Base-by-base conservation (phyloP, 768 basidiomycete species). In the Krasilnikovozyma curviuscula region DNA sequence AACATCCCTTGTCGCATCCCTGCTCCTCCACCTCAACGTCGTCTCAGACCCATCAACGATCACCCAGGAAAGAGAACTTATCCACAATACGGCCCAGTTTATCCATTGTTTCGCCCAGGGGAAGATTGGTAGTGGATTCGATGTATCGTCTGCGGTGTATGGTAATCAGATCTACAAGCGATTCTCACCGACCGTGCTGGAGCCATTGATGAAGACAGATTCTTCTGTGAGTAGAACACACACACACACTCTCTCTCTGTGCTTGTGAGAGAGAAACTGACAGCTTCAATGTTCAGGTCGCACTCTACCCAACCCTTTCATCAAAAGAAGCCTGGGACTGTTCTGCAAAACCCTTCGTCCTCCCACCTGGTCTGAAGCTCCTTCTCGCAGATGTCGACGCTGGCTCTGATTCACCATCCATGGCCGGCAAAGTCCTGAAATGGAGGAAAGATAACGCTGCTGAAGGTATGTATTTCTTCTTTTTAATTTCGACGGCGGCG, bases 91-190 rank as follows among this genome's bases (percentile, higher is more conserved):
- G 35, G 79, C 93, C 4, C 93, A 98, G 61, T 93, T 79, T 61
- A 75, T 86, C 7, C 93, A 98, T 63, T 95, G 88, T 60, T 70
- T 88, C 31, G 93, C 91, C 0, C 93, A 98, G 67, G 93, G 93
- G 33, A 98, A 98, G 66, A 79, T 98, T 14, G 93, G 93, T 27
- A 86, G 83, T 58, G 93, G 93, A 6, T 98, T 98, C 67, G 93
- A 98, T 59, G 83, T 98, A 40, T 77, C 84, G 6, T 76, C 85
- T 0, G 91, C 91, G 1, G 82, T 84, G 3, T 97, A 81, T 63
- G 93, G 93, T 21, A 88, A 85, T 59, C 91, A 97, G 57, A 60
- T 86, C 7, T 98, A 97, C 67, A 80, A 75, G 21, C 75, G 89
- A 38, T 95, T 95, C 62, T 73, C 41, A 29, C 81, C 84, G 4